Base-by-base conservation (phyloP, 306 rosid genomes). In the Rosa chinensis region DNA sequence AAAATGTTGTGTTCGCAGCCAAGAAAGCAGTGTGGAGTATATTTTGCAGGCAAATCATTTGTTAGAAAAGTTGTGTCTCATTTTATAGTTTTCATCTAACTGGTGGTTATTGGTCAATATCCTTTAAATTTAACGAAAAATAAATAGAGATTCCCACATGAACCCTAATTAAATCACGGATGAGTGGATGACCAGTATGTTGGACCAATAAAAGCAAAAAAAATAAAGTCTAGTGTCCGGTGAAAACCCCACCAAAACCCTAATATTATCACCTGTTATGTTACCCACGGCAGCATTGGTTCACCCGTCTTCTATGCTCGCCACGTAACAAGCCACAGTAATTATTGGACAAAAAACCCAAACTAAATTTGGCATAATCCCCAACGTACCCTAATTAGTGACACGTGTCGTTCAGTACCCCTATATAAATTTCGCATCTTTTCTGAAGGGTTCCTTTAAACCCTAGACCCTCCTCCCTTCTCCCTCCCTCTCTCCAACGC, bases 381-480 rank as follows among this genome's bases (percentile, higher is more conserved):
- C 82, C 20, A 47, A 40, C 59, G 1, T 73, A 48, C 66, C 80
- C 77, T 14, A 0, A 4, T 0, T 4, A 0, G 0, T 32, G 23
- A 28, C 75, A 43, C 14, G 39, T 80, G 75, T 39, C 72, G 3
- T 12, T 10, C 45, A 42, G 0, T 8, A 53, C 20, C 63, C 52
- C 82, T 44, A 44, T 72, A 77, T 82, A 82, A 62, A 67, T 73
- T 21, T 9, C 21, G 55, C 63, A 20, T 20, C 59, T 47, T 68
- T 23, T 35, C 52, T 20, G 56, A 8, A 13, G 39, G 2, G 21
- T 21, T 25, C 6, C 67, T 40, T 69, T 80, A 84, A 84, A 84
- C 87, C 87, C 87, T 84, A 84, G 84, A 50, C 81, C 77, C 86
- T 72, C 35, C 23, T 5, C 55, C 28, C n/a, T 70, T 37, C 21